Base-by-base conservation (phyloP, 129 eudicot genomes). In the Escallonia herrerae region DNA sequence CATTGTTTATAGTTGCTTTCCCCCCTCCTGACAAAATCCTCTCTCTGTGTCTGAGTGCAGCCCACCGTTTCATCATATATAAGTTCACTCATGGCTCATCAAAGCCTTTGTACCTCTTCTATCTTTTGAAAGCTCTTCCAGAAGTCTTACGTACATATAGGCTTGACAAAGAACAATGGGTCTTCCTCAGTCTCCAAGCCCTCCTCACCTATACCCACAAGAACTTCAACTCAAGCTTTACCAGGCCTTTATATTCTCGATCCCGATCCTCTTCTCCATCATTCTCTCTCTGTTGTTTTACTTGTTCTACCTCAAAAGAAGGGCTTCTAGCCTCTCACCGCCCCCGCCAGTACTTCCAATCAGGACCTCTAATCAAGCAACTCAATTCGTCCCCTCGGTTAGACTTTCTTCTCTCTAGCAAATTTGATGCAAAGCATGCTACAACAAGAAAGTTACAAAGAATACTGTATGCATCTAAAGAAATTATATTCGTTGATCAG, bases 211-310 rank as follows among this genome's bases (percentile, higher is more conserved):
- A 12, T 80, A 80, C 64, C 62, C 84, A 8, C 86, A 74, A 59
- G 86, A 72, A 65, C 79, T 84, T 67, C 90, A 84, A 64, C 63
- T 84, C 22, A 80, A 79, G 78, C 81, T 80, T 52, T 83, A 83
- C 62, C 89, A 83, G 71, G 89, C 83, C 59, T 83, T 83, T 51
- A 83, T 83, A 63, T 83, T 83, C 69, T 80, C 89, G 43, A 77
- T 83, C 43, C 89, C 89, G 15, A 83, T 83, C 50, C 89, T 83
- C 50, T 83, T 83, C 64, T 83, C 85, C 49, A 83, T 83, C 66
- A 83, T 83, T 43, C 69, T 80, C 3, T 80, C 80, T 65, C 79
- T 83, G 48, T 62, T 79, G 74, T 79, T 79, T 56, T 79, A 79
- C 76, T 73, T 83, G 80, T 83, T 83, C 72, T 83, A 83, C 73